These are phyloP conservation scores for Phytophthora nicotianae DNA, from an alignment of 352 stramenopile species.

Conservation along the genomic window DNA sequence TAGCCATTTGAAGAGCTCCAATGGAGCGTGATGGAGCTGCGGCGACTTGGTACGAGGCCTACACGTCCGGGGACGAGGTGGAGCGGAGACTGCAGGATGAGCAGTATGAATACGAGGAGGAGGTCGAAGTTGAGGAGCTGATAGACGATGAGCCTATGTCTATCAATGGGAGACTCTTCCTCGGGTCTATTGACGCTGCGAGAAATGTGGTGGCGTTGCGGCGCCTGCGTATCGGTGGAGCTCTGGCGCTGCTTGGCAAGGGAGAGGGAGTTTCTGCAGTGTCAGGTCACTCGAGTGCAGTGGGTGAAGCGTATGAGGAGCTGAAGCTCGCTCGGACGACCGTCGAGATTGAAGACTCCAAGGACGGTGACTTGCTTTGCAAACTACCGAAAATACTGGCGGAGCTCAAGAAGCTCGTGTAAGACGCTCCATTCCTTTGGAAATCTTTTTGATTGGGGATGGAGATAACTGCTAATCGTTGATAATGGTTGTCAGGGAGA, in stretches of 20 bases:
- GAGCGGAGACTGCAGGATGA: background rate
- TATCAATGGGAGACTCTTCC: slow-evolving; percentile 47
- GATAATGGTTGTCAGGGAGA: slow-evolving; percentile 24
- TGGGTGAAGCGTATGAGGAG: slow-evolving; percentile 7
- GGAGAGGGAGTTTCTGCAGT: slow-evolving; percentile 29
- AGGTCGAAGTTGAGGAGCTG: slow-evolving; percentile 63
- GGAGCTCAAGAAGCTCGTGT: slow-evolving; percentile 44
- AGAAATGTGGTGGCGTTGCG: slow-evolving; percentile 47
- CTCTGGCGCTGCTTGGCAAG: slow-evolving; percentile 48
- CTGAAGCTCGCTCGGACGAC: slow-evolving; percentile 19
- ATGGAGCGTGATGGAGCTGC: slow-evolving; percentile 11
- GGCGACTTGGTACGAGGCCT: slow-evolving; percentile 20
- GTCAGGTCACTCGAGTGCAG: slow-evolving; percentile 2
- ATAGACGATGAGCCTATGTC: slow-evolving; percentile 66
- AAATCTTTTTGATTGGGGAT: background rate
- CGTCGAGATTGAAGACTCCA: slow-evolving; percentile 59
- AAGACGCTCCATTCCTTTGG: background rate
- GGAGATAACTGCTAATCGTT: too few species aligned
- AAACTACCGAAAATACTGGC: slow-evolving; percentile 50
- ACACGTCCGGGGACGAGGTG: slow-evolving; percentile 15
- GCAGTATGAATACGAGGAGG: slow-evolving; percentile 38
- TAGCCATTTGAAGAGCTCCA: background rate
- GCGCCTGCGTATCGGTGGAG: slow-evolving; percentile 40
- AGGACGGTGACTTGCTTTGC: slow-evolving; percentile 52
- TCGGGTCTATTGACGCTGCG: slow-evolving; percentile 76